Conservation (phyloP, 768 basidiomycete species). For the Sporobolomyces phaffii region DNA sequence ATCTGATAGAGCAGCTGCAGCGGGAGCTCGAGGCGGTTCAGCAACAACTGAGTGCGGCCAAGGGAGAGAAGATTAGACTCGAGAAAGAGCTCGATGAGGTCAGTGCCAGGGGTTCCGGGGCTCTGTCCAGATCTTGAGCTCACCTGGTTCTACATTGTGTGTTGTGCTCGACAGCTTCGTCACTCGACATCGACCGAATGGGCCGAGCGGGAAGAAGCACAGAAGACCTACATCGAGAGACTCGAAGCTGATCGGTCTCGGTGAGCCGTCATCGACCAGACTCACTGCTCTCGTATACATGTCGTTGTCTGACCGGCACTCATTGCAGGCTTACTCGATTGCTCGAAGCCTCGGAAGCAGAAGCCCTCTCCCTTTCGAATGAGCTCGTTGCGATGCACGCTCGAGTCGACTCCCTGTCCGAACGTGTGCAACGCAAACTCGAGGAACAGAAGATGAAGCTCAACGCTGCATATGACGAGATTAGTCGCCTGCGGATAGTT, state of each 20-base stretch:
- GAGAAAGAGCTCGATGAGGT: background rate
- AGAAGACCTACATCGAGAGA: background rate
- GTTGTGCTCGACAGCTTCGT: too few relatives aligned
- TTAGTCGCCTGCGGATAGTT: background rate
- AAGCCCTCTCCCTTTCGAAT: background rate
- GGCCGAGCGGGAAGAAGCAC: background rate
- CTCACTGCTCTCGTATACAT: too few relatives aligned
- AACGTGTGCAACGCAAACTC: slow-evolving; percentile 8
- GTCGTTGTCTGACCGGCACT: too few relatives aligned
- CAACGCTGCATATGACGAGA: background rate
- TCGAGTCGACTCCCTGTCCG: slow-evolving; percentile 10
- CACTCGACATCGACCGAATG: too few relatives aligned
- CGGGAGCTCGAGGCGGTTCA: background rate
- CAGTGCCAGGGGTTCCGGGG: background rate
- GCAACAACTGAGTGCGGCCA: background rate
- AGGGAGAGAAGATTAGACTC: background rate
- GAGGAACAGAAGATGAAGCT: slow-evolving; percentile 9
- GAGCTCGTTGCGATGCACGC: slow-evolving; percentile 15
- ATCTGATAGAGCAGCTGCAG: too few relatives aligned
- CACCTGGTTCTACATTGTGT: too few relatives aligned
- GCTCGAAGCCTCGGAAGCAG: slow-evolving; percentile 7
- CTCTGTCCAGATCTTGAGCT: too few relatives aligned
- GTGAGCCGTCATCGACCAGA: background rate
- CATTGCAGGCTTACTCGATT: slow-evolving; percentile 14
- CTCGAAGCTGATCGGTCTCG: slow-evolving; percentile 17